Evolutionary conservation across 225 moss, liverwort and hornwort species (phyloP).

Genomic region (Rhytidiadelphus loreus): DNA sequence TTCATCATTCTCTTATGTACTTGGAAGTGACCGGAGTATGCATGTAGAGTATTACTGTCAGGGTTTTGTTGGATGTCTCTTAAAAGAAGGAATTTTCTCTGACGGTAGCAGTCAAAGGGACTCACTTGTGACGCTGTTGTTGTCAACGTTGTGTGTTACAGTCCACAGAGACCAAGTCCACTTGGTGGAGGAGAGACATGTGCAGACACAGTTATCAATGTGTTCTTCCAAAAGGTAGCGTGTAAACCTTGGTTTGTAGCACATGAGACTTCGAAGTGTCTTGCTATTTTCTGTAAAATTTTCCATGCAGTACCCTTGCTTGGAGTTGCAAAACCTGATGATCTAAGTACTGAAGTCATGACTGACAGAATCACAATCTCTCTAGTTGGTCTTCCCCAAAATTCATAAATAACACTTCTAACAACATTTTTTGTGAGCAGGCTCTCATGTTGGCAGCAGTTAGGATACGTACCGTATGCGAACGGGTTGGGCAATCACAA

Average conservation of each 20-base stretch:
- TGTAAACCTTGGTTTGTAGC: neutral
- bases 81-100: neutral
- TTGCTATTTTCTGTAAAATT: neutral
- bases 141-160: constrained; percentile 19
- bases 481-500: constrained; percentile 69
- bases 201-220: constrained; percentile 84
- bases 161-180: constrained; percentile 94
- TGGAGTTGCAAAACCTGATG: neutral
- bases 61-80: neutral
- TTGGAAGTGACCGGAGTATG: neutral
- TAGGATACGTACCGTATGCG: constrained; percentile 82
- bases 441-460: constrained; percentile 82
- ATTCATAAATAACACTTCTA: neutral
- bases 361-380: neutral
- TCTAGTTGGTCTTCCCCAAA: neutral
- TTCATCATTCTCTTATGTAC: neutral
- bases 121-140: neutral
- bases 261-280: neutral
- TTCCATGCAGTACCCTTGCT: neutral
- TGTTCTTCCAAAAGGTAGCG: constrained; percentile 89
- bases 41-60: neutral
- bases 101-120: neutral
- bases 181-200: constrained; percentile 97
- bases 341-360: neutral
- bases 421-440: constrained; percentile 16